phyloP scores from a whole-genome alignment of 805 yeast species.

The Candida nitratophila region DNA sequence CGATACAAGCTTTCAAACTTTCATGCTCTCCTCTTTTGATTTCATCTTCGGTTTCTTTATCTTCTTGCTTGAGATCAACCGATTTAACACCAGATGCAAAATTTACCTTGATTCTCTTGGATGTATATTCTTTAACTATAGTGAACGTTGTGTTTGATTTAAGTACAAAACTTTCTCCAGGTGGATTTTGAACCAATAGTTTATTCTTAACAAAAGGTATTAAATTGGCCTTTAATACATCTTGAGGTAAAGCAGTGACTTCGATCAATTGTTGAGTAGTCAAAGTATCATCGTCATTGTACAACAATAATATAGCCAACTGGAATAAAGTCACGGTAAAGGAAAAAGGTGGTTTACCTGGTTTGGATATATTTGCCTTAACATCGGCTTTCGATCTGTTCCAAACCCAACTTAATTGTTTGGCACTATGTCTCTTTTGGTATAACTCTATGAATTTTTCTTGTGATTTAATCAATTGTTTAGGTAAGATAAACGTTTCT shows the following conservation, averaged over 20 bases:
- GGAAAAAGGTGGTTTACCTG: constrained; percentile 72
- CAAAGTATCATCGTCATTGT: constrained; percentile 58
- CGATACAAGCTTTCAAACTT: constrained; percentile 87
- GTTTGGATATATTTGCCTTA: constrained; percentile 75
- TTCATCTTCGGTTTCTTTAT: constrained; percentile 78
- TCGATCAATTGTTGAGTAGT: constrained; percentile 55
- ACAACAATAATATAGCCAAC: constrained; percentile 80
- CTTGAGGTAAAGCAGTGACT: constrained; percentile 59
- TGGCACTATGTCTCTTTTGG: constrained; percentile 69
- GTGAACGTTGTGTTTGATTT: constrained; percentile 55
- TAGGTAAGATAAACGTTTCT: constrained; percentile 57
- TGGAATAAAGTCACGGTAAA: constrained; percentile 83
- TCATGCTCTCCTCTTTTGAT: constrained; percentile 50
- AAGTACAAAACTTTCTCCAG: constrained; percentile 46
- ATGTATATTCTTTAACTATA: constrained; percentile 74
- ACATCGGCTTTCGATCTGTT: constrained; percentile 87
- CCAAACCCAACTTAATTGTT: constrained; percentile 95
- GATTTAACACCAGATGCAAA: constrained; percentile 36
- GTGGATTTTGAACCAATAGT: constrained; percentile 60
- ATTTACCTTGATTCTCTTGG: constrained; percentile 77
- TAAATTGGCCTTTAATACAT: constrained; percentile 68
- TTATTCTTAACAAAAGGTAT: constrained; percentile 74
- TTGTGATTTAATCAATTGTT: constrained; percentile 55
- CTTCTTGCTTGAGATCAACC: constrained; percentile 61
- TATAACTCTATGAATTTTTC: constrained; percentile 65